Evolutionary conservation across 257 asterid genomes (phyloP).

Genomic region (Apocynum venetum): DNA sequence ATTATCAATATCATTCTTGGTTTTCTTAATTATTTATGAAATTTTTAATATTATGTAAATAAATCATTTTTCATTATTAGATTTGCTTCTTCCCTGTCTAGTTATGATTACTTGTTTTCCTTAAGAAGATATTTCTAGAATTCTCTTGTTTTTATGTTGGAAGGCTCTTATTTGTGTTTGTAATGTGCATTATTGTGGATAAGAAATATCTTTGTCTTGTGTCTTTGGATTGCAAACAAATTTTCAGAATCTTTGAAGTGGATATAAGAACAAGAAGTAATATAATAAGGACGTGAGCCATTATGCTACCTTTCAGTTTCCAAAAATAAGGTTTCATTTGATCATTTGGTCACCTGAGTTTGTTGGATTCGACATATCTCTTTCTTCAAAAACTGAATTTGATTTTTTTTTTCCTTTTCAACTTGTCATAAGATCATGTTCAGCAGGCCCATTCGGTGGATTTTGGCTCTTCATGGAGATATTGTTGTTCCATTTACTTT

Average conservation of each 20-base stretch:
- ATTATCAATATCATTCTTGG: background rate
- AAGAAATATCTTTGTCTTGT: background rate
- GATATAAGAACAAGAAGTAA: background rate
- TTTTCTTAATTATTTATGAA: background rate
- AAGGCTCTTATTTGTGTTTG: background rate
- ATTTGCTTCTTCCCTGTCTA: background rate
- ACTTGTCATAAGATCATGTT: slow-evolving; percentile 54
- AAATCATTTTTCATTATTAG: background rate
- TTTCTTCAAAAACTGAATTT: slow-evolving; percentile 12
- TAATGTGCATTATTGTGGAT: background rate
- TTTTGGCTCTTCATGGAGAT: slow-evolving; percentile 88
- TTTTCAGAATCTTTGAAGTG: background rate
- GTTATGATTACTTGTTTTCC: slow-evolving; percentile 1
- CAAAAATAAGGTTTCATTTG: slow-evolving; percentile 5
- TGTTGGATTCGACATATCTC: background rate
- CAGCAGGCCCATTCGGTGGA: slow-evolving; percentile 98
- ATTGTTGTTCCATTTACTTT: slow-evolving; percentile 66
- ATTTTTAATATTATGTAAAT: background rate
- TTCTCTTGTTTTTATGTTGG: background rate
- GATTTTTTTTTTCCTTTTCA: background rate
- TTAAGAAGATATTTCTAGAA: background rate
- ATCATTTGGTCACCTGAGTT: background rate
- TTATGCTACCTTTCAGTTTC: background rate
- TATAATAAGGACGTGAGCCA: background rate
- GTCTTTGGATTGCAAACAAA: background rate